These are phyloP conservation scores for Aspergillus ellipticus DNA, from an alignment of 495 filamentous ascomycete species.

Conservation along the genomic window DNA sequence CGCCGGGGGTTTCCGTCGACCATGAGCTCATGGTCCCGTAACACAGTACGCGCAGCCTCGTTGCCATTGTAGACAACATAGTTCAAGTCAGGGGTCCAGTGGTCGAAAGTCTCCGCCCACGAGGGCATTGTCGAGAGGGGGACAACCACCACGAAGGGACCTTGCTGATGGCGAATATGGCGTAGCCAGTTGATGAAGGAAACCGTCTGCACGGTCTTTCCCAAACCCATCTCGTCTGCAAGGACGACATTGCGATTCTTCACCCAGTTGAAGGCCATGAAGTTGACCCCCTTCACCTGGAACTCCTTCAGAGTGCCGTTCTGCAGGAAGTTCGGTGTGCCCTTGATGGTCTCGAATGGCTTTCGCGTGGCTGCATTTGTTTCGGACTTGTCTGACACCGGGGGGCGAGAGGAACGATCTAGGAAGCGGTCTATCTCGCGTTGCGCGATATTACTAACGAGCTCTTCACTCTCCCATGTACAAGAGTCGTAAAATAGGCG, in stretches of 20 bases:
- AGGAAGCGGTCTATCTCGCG: conserved; percentile 86
- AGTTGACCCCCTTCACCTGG: conserved; percentile 90
- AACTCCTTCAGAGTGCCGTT: conserved; percentile 87
- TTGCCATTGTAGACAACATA: conserved; percentile 96
- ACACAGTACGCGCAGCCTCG: conserved; percentile 72
- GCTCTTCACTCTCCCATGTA: conserved; percentile 83
- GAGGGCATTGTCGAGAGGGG: conserved; percentile 94
- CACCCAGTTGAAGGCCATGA: conserved; percentile 91
- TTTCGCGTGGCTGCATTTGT: conserved; percentile 68
- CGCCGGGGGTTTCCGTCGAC: conserved; percentile 76
- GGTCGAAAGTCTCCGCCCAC: conserved; percentile 96
- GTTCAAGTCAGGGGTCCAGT: conserved; percentile 94
- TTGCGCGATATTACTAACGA: conserved; percentile 74
- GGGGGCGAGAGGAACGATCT: conserved; percentile 70
- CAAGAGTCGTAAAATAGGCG: conserved; percentile 84
- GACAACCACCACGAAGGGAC: conserved; percentile 92
- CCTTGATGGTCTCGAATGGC: conserved; percentile 65
- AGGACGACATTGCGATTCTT: conserved; percentile 89
- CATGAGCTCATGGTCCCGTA: conserved; percentile 84
- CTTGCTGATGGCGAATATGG: conserved; percentile 85
- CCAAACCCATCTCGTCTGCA: conserved; percentile 97
- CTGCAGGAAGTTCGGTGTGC: conserved; percentile 81
- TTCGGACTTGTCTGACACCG: conserved; percentile 71
- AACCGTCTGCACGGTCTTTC: conserved; percentile 97
- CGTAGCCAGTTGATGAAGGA: conserved; percentile 96